phyloP scores from a whole-genome alignment of 352 stramenopile species.

The Globisporangium spiculum region DNA sequence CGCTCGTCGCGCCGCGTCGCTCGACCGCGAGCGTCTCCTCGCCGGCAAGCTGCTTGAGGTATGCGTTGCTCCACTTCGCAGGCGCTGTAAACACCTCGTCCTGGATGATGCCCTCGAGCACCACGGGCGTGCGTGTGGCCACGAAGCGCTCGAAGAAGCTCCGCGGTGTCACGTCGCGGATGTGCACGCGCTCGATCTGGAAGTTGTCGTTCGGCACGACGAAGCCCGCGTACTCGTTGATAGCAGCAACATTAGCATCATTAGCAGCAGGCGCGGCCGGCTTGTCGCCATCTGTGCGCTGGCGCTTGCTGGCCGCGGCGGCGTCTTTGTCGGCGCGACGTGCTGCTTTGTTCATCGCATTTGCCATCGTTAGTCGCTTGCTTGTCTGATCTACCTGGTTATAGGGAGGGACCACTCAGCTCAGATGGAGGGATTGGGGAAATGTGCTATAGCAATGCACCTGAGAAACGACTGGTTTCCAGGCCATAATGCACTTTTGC shows the following conservation, averaged over 20 bases:
- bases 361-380: neutral
- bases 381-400: neutral
- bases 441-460: conserved; percentile 18
- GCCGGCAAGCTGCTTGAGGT: conserved; percentile 59
- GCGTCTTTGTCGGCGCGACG: conserved; percentile 1
- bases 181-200: conserved; percentile 48
- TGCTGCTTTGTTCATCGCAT: conserved; percentile 13
- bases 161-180: conserved; percentile 53
- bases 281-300: conserved; percentile 31
- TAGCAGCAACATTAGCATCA: neutral
- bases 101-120: conserved; percentile 62
- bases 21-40: conserved; percentile 78
- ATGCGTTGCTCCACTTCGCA: conserved; percentile 74
- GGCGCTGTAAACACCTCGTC: conserved; percentile 52
- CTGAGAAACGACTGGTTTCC: conserved; percentile 31
- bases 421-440: neutral
- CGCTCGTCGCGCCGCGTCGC: conserved; percentile 50
- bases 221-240: conserved; percentile 70
- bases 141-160: conserved; percentile 81
- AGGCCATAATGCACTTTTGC: neutral
- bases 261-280: neutral
- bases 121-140: conserved; percentile 72
- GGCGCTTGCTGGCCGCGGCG: conserved; percentile 29
- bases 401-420: neutral
- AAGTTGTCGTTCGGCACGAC: conserved; percentile 39